Evolutionary conservation across 2,329 filamentous ascomycete genomes (phyloP), one percentile per base, ranked within the genome.

Genomic region (Zymoseptoria tritici): DNA sequence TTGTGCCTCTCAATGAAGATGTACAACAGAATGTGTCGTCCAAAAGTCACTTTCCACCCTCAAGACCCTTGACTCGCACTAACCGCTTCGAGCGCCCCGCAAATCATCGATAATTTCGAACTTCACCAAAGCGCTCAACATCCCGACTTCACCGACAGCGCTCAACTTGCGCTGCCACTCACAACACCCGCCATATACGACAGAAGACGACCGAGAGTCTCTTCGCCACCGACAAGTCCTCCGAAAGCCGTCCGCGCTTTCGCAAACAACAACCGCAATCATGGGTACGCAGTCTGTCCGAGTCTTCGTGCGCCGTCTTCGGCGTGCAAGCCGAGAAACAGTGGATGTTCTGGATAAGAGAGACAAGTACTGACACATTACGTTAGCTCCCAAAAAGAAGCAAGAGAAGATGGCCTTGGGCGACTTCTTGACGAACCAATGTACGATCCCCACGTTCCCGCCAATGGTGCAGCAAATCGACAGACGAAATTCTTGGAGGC

Each of bases 351-450:
- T 42, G 42, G 20, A 29, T 13, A 20, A 11, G 16, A 50, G 46
- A 20, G 5, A n/a, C 46, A 52, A 11, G 29, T 4, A 53, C 58
- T 46, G 36, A 46, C 36, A 7, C 2, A 46, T 46, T 3, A 16
- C 16, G 36, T 59, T 56, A 73, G 71, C 71, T 63, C 93, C 92
- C 69, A 90, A 92, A 77, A 89, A 91, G 81, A 88, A 96, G 80
- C 83, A 85, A 78, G 88, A 96, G 86, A 99, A 95, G 84, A 93
- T 99, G 89, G 91, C 90, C 82, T 87, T 97, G 75, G 90, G 91
- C 83, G 90, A 91, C 79, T 99, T 99, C 85, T 85, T 99, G 82
- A 83, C 84, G 75, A 91, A 97, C 78, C 84, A 91, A 78, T 87
- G 93, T 97, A 83, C 57, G 68, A 58, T 57, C 52, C 52, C 29